Base-by-base conservation (phyloP, 2,329 filamentous ascomycete genomes). In the Aspergillus pseudoterreus region DNA sequence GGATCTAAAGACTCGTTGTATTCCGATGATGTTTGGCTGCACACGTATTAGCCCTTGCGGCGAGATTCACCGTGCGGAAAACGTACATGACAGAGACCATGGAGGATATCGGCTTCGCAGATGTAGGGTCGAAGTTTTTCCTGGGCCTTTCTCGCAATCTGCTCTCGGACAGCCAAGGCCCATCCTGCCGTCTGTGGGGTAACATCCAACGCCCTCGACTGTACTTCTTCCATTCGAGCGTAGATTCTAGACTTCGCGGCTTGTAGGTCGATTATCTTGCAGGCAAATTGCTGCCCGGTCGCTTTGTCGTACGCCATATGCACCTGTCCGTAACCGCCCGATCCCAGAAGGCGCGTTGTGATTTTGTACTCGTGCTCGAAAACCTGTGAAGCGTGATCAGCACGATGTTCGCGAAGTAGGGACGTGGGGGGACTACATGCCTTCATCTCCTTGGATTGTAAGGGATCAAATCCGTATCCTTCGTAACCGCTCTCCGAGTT, bases 1-100 rank as follows among this genome's bases (percentile, higher is more conserved):
- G 4, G 77, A 80, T 57, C 70, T 75, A 54, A 82, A 79, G 1
- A 83, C 79, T 55, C 80, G 81, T 54, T 85, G 76, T 2, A 85
- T 62, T 4, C 67, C 61, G 54, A 85, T 75, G 47, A 85, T 82
- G 57, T 85, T 85, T 2, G 83, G 82, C 77, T 81, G 39, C 14
- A 6, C 17, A 12, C 35, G 35, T 55, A 38, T 56, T 32, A 53
- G 46, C 14, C 30, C 19, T 51, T 8, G 6, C 12, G 14, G 12
- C 2, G 4, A 30, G 9, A 22, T 9, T 12, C 35, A 17, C 11
- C 14, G n/a, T 22, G 24, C 1, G 4, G 3, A 24, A 17, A 6
- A 57, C 55, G 54, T 45, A 79, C 78, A 71, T 85, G 82, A 32
- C 69, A 74, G 4, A 85, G 66, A 15, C 75, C 69, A 50, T 77